Evolutionary conservation across 2,329 filamentous ascomycete species (phyloP).

Genomic region (Xylariaceae sp.): DNA sequence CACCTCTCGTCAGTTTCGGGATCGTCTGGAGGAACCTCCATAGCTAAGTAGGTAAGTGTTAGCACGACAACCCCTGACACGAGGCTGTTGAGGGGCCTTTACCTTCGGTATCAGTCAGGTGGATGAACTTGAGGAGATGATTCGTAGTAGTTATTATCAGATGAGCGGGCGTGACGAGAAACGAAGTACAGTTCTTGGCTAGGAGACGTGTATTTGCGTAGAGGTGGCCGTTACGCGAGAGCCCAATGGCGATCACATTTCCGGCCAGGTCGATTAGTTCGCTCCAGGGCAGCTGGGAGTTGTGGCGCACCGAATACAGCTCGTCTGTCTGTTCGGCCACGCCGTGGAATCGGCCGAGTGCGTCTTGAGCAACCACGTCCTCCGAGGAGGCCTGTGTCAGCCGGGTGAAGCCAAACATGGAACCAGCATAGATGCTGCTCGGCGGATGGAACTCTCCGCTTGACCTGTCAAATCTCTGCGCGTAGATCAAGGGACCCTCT

Average conservation of each 20-base stretch:
- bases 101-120: conserved; percentile 65
- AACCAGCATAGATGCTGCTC: conserved; percentile 24
- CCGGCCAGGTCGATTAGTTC: conserved; percentile 40
- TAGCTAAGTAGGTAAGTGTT: conserved; percentile 48
- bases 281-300: conserved; percentile 47
- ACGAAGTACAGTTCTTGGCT: conserved; percentile 87
- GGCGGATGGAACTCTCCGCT: conserved; percentile 12
- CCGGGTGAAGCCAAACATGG: conserved; percentile 28
- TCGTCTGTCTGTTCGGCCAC: conserved; percentile 32
- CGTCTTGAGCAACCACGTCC: conserved; percentile 39
- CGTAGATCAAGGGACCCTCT: conserved; percentile 22
- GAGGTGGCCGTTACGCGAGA: conserved; percentile 71
- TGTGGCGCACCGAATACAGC: conserved; percentile 36
- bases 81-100: conserved; percentile 30
- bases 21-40: conserved; percentile 80
- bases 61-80: no score
- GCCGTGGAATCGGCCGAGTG: conserved; percentile 40
- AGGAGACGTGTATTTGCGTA: conserved; percentile 71
- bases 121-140: conserved; percentile 90
- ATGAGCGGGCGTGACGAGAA: conserved; percentile 73
- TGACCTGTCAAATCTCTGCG: conserved; percentile 13
- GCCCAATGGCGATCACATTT: conserved; percentile 48
- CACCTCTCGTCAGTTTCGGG: conserved; percentile 90
- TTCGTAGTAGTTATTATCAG: conserved; percentile 89
- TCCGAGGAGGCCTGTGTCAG: conserved; percentile 27